A percentile compares a stretch with the other conserved stretches of the same genome.
These are phyloP conservation scores for Ascochyta rabiei DNA, from an alignment of 2,329 filamentous ascomycete species.

Conservation along the genomic window DNA sequence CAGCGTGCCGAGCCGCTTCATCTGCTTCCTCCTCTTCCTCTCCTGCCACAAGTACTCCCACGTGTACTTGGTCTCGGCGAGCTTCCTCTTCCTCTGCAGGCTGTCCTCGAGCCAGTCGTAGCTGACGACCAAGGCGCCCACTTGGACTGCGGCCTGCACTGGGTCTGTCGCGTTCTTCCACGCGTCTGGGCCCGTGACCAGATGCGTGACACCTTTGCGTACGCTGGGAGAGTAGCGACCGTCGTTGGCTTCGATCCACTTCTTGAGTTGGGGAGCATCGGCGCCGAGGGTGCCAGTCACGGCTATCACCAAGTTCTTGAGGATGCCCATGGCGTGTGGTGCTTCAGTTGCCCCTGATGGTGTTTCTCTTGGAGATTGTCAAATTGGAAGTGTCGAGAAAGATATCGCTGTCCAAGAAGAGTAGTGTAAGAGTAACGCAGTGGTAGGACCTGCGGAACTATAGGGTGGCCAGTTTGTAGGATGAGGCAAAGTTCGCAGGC, in stretches of 20 bases:
- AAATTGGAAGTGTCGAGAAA: too few species aligned
- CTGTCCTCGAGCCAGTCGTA: conserved; percentile 58
- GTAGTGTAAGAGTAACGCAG: background rate
- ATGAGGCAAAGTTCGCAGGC: background rate
- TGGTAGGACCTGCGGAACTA: background rate
- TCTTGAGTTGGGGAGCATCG: conserved; percentile 60
- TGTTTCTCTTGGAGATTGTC: background rate
- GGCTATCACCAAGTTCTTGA: conserved; percentile 62
- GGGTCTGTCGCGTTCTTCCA: conserved; percentile 58
- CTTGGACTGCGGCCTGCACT: conserved; percentile 29
- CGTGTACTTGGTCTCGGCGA: conserved; percentile 43
- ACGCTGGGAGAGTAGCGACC: conserved; percentile 63
- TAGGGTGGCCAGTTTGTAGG: background rate
- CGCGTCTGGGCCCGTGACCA: conserved; percentile 69
- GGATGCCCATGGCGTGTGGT: conserved; percentile 43
- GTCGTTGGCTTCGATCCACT: conserved; percentile 69
- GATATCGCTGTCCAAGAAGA: too few species aligned
- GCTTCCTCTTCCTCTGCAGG: conserved; percentile 45
- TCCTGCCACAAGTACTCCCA: conserved; percentile 36
- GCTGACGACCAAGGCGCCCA: conserved; percentile 45
- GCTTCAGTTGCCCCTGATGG: background rate
- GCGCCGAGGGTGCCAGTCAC: conserved; percentile 64
- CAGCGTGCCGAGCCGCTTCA: conserved; percentile 32
- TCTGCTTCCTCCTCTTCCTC: conserved; percentile 41
- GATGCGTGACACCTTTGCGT: conserved; percentile 68